Base-by-base conservation (phyloP, 2,329 filamentous ascomycete genomes). In the Trematosphaeria pertusa region DNA sequence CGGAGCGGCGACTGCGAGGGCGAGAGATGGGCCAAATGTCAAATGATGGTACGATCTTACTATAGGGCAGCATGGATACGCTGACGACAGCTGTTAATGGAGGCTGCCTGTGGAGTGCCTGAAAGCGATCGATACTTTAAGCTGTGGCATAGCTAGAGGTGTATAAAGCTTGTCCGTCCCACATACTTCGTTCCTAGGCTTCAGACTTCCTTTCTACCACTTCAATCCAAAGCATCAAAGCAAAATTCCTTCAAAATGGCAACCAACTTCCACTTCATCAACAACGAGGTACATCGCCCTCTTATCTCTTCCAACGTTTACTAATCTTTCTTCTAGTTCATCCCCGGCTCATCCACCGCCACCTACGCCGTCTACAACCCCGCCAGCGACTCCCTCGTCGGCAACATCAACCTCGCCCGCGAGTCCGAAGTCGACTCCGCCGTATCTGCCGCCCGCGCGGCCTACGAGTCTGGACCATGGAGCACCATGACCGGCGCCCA, bases 401-500 rank as follows among this genome's bases (percentile, higher is more conserved):
- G 48, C 24, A 54, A 59, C 3, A 54, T 66, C 21, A 55, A 60
- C 41, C 46, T 60, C 14, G 64, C 64, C 4, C 54, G 56, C 15
- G 20, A 41, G 19, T 43, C 41, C 0, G 64, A 68, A 38, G 52
- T 68, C n/a, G 64, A 67, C 38, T 55, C 47, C 24, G 59, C 62
- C 4, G 63, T 66, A 11, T 46, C 56, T 5, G 54, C 61, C 4
- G 64, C 64, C 11, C 52, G 56, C 12, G 50, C 53, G 8, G 62
- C 64, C 9, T 64, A 53, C 43, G 47, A 59, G 20, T 42, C 35
- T 32, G 21, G 54, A 41, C 34, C 56, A 54, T 46, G 65, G 64
- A 51, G 40, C 37, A n/a, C 47, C 43, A 45, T 58, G 49, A 52
- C 59, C 46, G 36, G 50, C 48, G 22, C 39, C 31, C 52, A 66